These are phyloP conservation scores for Jackrogersella minutella DNA, from an alignment of 495 filamentous ascomycete genomes.

Conservation along the genomic window DNA sequence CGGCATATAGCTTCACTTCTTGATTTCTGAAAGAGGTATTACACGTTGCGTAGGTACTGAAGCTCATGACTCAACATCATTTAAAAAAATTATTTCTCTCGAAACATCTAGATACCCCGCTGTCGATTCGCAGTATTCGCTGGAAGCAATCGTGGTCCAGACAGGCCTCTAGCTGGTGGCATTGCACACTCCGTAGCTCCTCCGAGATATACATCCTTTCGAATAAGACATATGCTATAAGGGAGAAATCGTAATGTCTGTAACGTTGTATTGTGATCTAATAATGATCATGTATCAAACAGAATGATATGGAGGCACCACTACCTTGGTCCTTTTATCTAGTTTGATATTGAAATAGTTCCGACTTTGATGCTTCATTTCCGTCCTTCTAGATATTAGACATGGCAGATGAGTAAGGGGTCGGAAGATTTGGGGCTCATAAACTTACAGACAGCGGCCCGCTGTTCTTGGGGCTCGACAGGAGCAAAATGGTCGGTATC, in stretches of 20 bases:
- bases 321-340: conserved; percentile 1
- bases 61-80: background rate
- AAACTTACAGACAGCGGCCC: conserved; percentile 35
- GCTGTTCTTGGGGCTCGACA: conserved; percentile 32
- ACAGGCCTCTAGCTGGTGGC: background rate
- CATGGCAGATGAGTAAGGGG: background rate
- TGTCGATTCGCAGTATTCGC: background rate
- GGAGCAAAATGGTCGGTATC: conserved; percentile 41
- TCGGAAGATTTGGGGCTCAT: background rate
- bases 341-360: background rate
- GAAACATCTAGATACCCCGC: background rate
- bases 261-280: conserved; percentile 29
- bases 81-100: background rate
- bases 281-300: background rate
- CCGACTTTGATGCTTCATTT: background rate
- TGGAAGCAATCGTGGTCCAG: background rate
- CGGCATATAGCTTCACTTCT: conserved; percentile 9
- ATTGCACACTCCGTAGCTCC: background rate
- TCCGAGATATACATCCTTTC: background rate
- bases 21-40: conserved; percentile 11
- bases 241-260: background rate
- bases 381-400: conserved; percentile 18
- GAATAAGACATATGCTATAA: background rate
- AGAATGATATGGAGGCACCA: background rate
- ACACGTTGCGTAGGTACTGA: background rate